These are phyloP conservation scores for Corymbia citriodora DNA, from an alignment of 441 rosid genomes.

Conservation along the genomic window DNA sequence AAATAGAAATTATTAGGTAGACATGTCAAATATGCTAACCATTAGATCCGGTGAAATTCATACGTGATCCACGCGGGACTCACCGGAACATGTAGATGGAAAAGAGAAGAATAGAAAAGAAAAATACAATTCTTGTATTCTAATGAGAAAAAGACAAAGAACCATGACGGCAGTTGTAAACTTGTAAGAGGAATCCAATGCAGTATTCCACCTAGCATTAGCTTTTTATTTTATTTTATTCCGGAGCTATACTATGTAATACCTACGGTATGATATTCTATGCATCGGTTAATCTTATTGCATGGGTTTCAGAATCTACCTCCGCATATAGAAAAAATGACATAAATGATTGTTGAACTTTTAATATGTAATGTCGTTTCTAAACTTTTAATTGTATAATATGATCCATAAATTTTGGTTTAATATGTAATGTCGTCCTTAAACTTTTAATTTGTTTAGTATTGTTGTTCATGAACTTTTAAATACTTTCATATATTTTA, in stretches of 20 bases:
- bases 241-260: no score
- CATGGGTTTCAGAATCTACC: background rate
- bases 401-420: background rate
- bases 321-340: background rate
- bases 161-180: background rate
- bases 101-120: background rate
- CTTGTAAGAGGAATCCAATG: background rate
- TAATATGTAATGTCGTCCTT: background rate
- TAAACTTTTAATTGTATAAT: background rate
- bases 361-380: accelerated
- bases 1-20: no score
- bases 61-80: background rate
- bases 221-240: accelerated
- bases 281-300: background rate
- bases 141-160: background rate
- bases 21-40: background rate
- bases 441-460: no score
- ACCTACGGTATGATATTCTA: background rate
- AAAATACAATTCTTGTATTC: background rate
- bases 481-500: background rate
- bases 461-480: background rate
- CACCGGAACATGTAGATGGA: background rate
- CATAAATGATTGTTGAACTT: background rate
- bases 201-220: background rate
- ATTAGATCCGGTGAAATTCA: background rate